Conservation (phyloP, 2,329 filamentous ascomycete species). For the Clonostachys chloroleuca region DNA sequence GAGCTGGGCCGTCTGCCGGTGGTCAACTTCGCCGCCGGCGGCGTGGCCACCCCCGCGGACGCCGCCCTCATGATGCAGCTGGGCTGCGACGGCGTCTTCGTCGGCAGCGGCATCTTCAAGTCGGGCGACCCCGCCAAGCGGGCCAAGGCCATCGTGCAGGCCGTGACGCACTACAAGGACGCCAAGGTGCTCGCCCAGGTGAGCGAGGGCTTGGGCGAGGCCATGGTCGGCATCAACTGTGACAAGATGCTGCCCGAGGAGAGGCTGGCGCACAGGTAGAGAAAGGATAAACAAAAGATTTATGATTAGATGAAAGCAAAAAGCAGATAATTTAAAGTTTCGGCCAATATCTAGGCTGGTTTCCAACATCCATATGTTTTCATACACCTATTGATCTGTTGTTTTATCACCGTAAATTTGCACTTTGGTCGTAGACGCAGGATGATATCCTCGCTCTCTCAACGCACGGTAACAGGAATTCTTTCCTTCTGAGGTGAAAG, state of each 20-base stretch:
- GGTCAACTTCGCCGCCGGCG: conserved; percentile 97
- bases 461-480: no score
- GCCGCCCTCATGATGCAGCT: conserved; percentile 98
- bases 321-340: no score
- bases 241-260: conserved; percentile 71
- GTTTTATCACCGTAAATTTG: no score
- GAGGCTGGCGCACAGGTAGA: conserved; percentile 58
- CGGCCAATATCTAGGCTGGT: no score
- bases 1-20: conserved; percentile 85
- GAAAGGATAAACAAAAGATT: no score
- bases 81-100: conserved; percentile 96
- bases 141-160: conserved; percentile 91
- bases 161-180: conserved; percentile 86
- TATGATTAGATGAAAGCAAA: no score
- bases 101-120: conserved; percentile 97
- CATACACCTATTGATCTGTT: no score
- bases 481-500: no score
- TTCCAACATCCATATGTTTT: no score
- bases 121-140: conserved; percentile 84
- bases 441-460: no score
- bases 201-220: conserved; percentile 86
- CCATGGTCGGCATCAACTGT: conserved; percentile 95
- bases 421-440: no score
- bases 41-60: conserved; percentile 97
- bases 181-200: conserved; percentile 81